Conservation (phyloP, 2,329 filamentous ascomycete species). For the Coniochaeta sp. region DNA sequence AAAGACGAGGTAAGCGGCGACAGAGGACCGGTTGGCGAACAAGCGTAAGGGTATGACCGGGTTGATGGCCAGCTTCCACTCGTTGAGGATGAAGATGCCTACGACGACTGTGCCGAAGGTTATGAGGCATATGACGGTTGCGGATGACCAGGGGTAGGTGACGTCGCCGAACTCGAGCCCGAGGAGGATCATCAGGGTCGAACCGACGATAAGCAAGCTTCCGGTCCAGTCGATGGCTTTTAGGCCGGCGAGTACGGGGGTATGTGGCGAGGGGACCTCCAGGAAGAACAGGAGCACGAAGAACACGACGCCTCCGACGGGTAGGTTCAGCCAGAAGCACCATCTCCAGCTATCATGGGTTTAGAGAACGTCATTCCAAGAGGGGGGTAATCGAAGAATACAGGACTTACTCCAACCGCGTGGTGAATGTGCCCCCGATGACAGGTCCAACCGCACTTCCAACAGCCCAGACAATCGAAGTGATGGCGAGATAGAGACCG, state of each 20-base stretch:
- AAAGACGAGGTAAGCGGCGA: constrained; percentile 57
- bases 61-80: constrained; percentile 66
- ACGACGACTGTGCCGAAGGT: constrained; percentile 62
- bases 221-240: constrained; percentile 56
- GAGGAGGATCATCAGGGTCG: constrained; percentile 78
- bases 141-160: constrained; percentile 65
- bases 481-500: constrained; percentile 44
- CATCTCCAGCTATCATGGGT: constrained; percentile 50
- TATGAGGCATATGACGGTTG: constrained; percentile 69
- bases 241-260: constrained; percentile 54
- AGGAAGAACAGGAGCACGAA: constrained; percentile 52
- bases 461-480: constrained; percentile 56
- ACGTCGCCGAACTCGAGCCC: constrained; percentile 81
- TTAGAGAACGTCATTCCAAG: not conserved
- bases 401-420: constrained; percentile 36
- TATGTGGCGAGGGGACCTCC: constrained; percentile 61
- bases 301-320: constrained; percentile 33
- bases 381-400: not conserved
- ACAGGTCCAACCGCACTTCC: constrained; percentile 60
- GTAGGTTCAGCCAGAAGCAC: constrained; percentile 61
- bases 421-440: constrained; percentile 61
- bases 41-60: constrained; percentile 71
- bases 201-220: constrained; percentile 58
- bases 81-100: constrained; percentile 62
- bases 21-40: constrained; percentile 59